Evolutionary conservation across 306 rosid genomes (phyloP), one percentile per base, ranked within the genome.

Genomic region (Cicer bijugum): DNA sequence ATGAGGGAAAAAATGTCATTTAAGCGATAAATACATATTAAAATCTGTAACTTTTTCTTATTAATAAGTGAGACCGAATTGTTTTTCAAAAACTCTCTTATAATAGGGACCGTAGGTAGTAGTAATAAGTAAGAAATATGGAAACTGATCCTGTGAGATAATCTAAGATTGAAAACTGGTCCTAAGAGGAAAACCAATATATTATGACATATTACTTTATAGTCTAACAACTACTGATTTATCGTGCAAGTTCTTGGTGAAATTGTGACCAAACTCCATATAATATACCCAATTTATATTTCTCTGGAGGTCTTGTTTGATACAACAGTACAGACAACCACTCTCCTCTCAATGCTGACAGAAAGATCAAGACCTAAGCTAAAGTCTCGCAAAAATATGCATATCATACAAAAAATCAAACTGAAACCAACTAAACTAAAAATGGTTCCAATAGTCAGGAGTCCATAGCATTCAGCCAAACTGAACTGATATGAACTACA

Each of bases 351-450:
- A 47, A 38, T 44, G 48, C 7, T 6, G 17, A 46, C 59, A 6
- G 11, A 58, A 20, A 40, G 23, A 35, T 46, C 11, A 45, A 69
- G 77, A n/a, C 20, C 50, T 7, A 71, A 45, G 51, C 77, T 59
- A 17, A 42, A 6, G 38, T 63, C 43, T 45, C 35, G 53, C 47
- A 38, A n/a, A 33, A 51, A 56, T 53, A 23, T 37, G 60, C 66
- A 35, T 57, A 51, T 69, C 50, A 56, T 63, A 66, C 14, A 53
- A 20, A 59, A 53, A 68, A 50, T 63, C 61, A 16, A 28, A 57
- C n/a, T 62, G 23, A 51, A 71, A 69, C 72, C 68, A 44, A 66
- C 45, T 10, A 64, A 65, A 51, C 37, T 51, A 79, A 50, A 15
- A 12, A 62, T 16, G 60, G 59, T 62, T 44, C 48, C 73, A 42